Conservation (phyloP, 2,329 filamentous ascomycete genomes). For the Diaporthe sp. region DNA sequence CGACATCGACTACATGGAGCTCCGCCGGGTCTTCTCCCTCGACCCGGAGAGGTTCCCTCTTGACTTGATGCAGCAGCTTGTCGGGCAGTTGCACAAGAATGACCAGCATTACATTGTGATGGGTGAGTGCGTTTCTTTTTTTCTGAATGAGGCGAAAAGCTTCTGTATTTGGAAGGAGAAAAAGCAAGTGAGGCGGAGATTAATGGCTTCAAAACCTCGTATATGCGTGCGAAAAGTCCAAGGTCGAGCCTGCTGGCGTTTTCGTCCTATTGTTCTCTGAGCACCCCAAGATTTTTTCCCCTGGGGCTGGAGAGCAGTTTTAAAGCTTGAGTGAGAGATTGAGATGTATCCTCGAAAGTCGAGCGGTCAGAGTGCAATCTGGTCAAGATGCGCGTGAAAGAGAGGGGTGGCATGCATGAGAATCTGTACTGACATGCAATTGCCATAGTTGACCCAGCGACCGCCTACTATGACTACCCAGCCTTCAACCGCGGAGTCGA, state of each 20-base stretch:
- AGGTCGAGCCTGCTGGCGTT: background rate
- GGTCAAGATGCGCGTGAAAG: background rate
- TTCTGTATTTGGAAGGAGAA: no score
- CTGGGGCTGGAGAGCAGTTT: background rate
- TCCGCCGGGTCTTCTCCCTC: constrained; percentile 72
- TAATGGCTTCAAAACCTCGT: background rate
- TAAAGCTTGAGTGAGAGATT: background rate
- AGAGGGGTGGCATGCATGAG: constrained; percentile 62
- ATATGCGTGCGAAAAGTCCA: background rate
- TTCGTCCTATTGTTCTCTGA: background rate
- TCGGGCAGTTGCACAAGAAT: constrained; percentile 74
- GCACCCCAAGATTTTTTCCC: no score
- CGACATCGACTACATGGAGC: constrained; percentile 73
- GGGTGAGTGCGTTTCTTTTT: constrained; percentile 46
- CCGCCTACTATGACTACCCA: constrained; percentile 63
- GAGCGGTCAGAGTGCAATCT: background rate
- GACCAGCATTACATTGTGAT: constrained; percentile 82
- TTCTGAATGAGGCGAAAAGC: background rate
- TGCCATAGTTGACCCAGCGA: constrained; percentile 82
- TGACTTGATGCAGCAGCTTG: constrained; percentile 73
- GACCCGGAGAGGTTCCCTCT: constrained; percentile 76
- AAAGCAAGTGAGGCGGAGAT: background rate
- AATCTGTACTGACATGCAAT: constrained; percentile 76
- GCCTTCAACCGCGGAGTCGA: constrained; percentile 58
- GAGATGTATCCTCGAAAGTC: background rate